These are phyloP conservation scores for Pseudozyma flocculosa DNA, from an alignment of 1,284 basidiomycete genomes.

Conservation along the genomic window DNA sequence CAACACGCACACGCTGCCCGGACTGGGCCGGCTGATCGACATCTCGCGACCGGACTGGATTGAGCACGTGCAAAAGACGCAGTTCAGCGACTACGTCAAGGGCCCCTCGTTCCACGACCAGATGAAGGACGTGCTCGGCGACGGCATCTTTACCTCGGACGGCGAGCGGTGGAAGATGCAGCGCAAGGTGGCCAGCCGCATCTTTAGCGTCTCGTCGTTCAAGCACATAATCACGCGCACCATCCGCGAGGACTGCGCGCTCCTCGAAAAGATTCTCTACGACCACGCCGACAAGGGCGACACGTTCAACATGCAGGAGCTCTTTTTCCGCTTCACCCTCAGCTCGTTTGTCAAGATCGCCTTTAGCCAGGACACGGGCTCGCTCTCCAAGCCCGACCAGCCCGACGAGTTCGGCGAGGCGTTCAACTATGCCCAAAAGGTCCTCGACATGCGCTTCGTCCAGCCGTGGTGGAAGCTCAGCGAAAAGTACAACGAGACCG, in stretches of 20 bases:
- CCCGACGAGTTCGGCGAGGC: conserved; percentile 8
- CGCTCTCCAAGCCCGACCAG: conserved; percentile 2
- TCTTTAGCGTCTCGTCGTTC: conserved; percentile 9
- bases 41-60: conserved; percentile 14
- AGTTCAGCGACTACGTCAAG: conserved; percentile 12
- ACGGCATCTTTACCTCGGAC: conserved; percentile 18
- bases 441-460: conserved; percentile 7
- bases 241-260: conserved; percentile 5
- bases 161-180: conserved; percentile 12
- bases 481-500: conserved; percentile 4
- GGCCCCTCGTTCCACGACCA: conserved; percentile 3
- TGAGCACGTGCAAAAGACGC: conserved; percentile 17
- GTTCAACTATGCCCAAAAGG: conserved; percentile 11
- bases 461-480: conserved; percentile 16
- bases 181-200: conserved; percentile 10
- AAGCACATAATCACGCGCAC: conserved; percentile 7
- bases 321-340: conserved; percentile 17
- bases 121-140: conserved; percentile 12
- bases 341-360: conserved; percentile 17
- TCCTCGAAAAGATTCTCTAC: conserved; percentile 2
- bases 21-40: conserved; percentile 9
- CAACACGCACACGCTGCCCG: conserved; percentile 7
- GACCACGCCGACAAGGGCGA: conserved; percentile 1
- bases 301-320: conserved; percentile 8
- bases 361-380: conserved; percentile 7